phyloP scores from a whole-genome alignment of 352 stramenopile species.

The Pythium coloratum region DNA sequence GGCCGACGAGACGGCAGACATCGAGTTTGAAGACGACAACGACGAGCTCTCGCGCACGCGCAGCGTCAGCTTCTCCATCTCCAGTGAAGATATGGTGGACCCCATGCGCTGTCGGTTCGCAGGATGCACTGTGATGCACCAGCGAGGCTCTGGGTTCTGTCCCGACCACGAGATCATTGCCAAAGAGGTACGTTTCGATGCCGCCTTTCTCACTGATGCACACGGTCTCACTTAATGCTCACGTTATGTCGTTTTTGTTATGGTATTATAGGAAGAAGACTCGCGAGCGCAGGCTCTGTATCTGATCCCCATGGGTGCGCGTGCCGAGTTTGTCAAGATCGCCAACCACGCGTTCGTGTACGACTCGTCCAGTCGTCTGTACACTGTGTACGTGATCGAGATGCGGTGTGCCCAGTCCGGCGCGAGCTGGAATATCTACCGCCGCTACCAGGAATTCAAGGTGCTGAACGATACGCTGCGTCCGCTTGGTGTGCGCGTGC shows the following conservation, averaged over 20 bases:
- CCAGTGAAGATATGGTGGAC: conserved; percentile 48
- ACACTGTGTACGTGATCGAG: conserved; percentile 79
- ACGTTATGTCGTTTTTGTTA: not conserved
- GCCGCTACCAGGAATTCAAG: conserved; percentile 89
- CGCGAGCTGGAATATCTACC: conserved; percentile 74
- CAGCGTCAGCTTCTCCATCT: conserved; percentile 51
- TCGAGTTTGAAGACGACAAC: conserved; percentile 67
- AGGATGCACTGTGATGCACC: conserved; percentile 62
- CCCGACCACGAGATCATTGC: conserved; percentile 76
- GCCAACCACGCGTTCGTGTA: conserved; percentile 75
- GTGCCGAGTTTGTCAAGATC: conserved; percentile 78
- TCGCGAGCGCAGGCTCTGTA: conserved; percentile 80
- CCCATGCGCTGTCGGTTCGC: conserved; percentile 50
- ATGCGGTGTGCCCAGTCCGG: conserved; percentile 75
- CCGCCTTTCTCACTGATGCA: no score
- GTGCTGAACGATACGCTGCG: conserved; percentile 81
- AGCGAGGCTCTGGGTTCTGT: conserved; percentile 70
- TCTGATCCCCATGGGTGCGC: conserved; percentile 65
- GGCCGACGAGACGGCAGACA: conserved; percentile 75
- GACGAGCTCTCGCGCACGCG: conserved; percentile 37
- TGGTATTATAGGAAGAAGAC: conserved; percentile 51
- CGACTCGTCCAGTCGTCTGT: conserved; percentile 68
- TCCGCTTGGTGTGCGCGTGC: conserved; percentile 24
- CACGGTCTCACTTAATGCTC: no score
- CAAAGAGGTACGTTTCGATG: conserved; percentile 38